phyloP scores from a whole-genome alignment of 2,329 filamentous ascomycete genomes.

The Conoideocrella luteorostrata region DNA sequence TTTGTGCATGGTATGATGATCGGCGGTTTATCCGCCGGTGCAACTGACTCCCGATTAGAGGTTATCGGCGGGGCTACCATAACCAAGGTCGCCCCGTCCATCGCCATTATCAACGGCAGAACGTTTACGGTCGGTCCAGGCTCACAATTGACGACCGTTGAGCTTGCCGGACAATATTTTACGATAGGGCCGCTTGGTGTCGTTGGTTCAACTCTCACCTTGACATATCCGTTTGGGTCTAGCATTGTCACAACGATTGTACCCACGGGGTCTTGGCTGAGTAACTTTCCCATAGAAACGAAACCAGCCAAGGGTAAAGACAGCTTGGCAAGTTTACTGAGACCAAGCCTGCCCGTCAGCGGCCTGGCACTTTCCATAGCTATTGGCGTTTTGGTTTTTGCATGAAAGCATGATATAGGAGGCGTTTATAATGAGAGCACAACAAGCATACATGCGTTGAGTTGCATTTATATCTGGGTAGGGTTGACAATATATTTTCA shows the following conservation, averaged over 20 bases:
- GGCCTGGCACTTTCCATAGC: slow-evolving; percentile 28
- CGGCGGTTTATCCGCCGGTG: slow-evolving; percentile 32
- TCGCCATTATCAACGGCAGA: slow-evolving; percentile 41
- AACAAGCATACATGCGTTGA: too few relatives aligned
- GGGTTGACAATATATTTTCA: too few relatives aligned
- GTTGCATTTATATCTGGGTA: too few relatives aligned
- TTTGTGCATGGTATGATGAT: slow-evolving; percentile 34
- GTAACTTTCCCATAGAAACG: slow-evolving; percentile 20
- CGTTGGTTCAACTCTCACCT: slow-evolving; percentile 36
- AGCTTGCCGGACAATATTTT: slow-evolving; percentile 44
- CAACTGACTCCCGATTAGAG: slow-evolving; percentile 33
- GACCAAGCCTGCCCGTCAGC: slow-evolving; percentile 14
- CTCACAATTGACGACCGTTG: slow-evolving; percentile 34
- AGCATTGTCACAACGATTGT: slow-evolving; percentile 36
- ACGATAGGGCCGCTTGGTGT: slow-evolving; percentile 44
- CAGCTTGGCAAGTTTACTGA: slow-evolving; percentile 11
- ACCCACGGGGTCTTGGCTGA: slow-evolving; percentile 20
- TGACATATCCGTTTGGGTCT: slow-evolving; percentile 39
- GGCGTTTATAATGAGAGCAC: too few relatives aligned
- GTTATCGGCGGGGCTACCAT: slow-evolving; percentile 48
- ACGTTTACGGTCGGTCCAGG: slow-evolving; percentile 47
- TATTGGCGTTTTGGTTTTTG: slow-evolving; percentile 32
- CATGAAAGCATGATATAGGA: slow-evolving; percentile 17
- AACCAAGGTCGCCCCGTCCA: slow-evolving; percentile 40
- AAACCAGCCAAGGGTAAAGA: slow-evolving; percentile 16